Evolutionary conservation across 257 asterid genomes (phyloP).

Genomic region (Gentiana dahurica): DNA sequence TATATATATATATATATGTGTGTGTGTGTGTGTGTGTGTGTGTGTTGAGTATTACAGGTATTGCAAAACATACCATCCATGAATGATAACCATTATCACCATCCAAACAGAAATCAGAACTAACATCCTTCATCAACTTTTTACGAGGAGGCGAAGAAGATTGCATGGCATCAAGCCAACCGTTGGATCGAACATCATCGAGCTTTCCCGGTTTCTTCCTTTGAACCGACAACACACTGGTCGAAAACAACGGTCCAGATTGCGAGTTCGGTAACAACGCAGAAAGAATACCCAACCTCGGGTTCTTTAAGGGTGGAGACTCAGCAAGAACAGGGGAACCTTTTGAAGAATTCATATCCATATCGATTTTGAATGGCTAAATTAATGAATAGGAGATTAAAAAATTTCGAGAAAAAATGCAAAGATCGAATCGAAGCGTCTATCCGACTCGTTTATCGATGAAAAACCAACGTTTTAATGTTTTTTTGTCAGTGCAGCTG

Average conservation of each 20-base stretch:
- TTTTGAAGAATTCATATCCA: conserved; percentile 64
- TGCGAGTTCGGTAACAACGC: conserved; percentile 45
- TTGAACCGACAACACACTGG: conserved; percentile 22
- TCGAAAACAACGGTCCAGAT: conserved; percentile 39
- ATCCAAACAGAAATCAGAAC: conserved; percentile 33
- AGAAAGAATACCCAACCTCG: conserved; percentile 54
- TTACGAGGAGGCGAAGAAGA: conserved; percentile 92
- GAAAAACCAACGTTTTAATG: conserved; percentile 74
- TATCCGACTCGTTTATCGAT: conserved; percentile 74
- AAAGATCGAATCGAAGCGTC: background rate
- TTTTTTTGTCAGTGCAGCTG: conserved; percentile 45
- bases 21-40: too few species aligned
- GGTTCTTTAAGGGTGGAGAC: conserved; percentile 48
- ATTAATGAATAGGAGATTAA: background rate
- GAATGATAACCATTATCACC: conserved; percentile 42
- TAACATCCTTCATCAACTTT: conserved; percentile 39
- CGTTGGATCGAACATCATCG: conserved; percentile 72
- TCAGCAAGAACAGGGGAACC: conserved; percentile 63
- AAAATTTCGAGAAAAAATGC: too few species aligned
- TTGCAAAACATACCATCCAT: conserved; percentile 50
- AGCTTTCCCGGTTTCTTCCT: conserved; percentile 64
- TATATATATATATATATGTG: background rate
- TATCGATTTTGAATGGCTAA: conserved; percentile 14
- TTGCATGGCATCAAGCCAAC: conserved; percentile 90
- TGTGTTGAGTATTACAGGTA: too few species aligned